phyloP scores from a whole-genome alignment of 768 basidiomycete genomes.

The Calocera cornea region DNA sequence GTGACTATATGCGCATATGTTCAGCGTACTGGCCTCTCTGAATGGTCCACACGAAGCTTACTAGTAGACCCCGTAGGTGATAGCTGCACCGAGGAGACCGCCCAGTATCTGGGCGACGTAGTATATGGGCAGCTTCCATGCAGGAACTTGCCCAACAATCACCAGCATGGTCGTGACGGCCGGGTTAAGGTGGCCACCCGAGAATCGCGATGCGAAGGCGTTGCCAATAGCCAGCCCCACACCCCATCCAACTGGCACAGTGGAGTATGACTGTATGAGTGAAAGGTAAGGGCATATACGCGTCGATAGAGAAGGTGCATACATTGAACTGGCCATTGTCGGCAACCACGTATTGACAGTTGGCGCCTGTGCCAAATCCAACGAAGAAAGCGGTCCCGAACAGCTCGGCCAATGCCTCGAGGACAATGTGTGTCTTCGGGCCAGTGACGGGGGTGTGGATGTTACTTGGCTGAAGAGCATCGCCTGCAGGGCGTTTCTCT shows the following conservation, averaged over 20 bases:
- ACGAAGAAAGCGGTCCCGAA: neutral
- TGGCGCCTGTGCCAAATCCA: neutral
- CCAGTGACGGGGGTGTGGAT: neutral
- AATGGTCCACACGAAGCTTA: neutral
- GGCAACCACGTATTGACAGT: neutral
- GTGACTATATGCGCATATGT: slow-evolving; percentile 1
- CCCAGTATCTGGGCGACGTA: neutral
- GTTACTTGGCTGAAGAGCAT: neutral
- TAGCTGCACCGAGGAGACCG: neutral
- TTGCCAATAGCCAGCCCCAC: neutral
- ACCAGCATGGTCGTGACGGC: neutral
- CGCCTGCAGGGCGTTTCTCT: neutral
- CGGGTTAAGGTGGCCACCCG: neutral
- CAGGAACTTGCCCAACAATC: neutral
- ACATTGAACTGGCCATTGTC: neutral
- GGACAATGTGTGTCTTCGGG: neutral
- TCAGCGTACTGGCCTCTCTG: neutral
- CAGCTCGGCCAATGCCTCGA: neutral
- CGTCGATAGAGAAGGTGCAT: neutral
- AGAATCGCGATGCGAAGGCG: neutral
- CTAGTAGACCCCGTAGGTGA: neutral
- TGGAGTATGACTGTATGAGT: neutral
- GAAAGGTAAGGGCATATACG: neutral
- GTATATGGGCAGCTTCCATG: slow-evolving; percentile 1
- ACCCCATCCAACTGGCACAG: neutral